Evolutionary conservation across 1,139 yeast genomes (phyloP), one percentile per base, ranked within the genome.

Genomic region (Geotrichum restrictum): DNA sequence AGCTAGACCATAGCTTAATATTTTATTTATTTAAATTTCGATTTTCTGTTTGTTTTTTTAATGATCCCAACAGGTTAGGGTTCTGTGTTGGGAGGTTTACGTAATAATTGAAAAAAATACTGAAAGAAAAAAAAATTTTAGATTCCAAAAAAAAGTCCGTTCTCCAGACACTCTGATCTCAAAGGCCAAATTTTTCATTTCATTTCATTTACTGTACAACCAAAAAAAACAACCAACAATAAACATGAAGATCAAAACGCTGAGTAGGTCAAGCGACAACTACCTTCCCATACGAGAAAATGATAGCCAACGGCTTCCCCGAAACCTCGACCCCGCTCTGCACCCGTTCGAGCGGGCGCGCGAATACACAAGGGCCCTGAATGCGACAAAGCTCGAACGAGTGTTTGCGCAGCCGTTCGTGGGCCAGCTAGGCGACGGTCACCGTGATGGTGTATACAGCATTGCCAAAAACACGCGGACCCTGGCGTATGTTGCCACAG

Each of bases 391-490:
- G 68, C 71, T 94, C 72, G 98, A 91, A 66, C 77, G 97, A 61
- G 85, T 93, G 88, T 93, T 94, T 78, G 98, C 99, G 0, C 91
- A 91, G 66, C 99, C 99, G 4, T 93, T 94, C 69, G 77, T 94
- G 18, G 97, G 96, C 1, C 98, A 94, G 67, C 73, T 94, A 36
- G 98, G 99, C 1, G 80, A 82, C 60, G 98, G 98, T 11, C 98
- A 94, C 65, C 74, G 94, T 54, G 98, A 94, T 67, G 98, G 98
- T 50, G 88, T 94, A n/a, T 93, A 93, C 69, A 75, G 83, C 31
- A 79, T 94, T 49, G 95, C 97, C 11, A 85, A 85, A 67, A 86
- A 91, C 69, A 82, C 82, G 64, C 72, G 78, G 49, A 74, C 80
- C 39, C 76, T 91, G 50, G 85, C 81, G 64, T 83, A 83, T 62